Conservation (phyloP, 2,329 filamentous ascomycete species). For the Ceratocystis variospora region DNA sequence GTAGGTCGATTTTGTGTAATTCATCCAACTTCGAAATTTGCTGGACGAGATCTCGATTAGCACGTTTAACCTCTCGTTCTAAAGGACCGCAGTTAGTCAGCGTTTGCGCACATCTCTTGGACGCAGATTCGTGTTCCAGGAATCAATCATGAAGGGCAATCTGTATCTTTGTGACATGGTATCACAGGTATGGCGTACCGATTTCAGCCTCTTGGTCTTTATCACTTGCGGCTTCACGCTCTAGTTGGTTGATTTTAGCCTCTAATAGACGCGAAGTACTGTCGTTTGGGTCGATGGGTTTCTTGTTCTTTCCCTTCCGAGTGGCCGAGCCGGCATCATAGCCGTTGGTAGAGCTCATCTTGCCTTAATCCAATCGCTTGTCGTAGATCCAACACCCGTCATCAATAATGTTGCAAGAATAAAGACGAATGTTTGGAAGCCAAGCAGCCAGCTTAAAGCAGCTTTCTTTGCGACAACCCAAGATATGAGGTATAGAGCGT, state of each 20-base stretch:
- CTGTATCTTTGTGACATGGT: not conserved
- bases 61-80: slow-evolving; percentile 91
- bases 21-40: slow-evolving; percentile 86
- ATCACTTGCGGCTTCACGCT: slow-evolving; percentile 82
- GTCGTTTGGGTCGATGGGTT: slow-evolving; percentile 70
- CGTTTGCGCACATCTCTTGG: not conserved
- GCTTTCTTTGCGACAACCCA: not conserved
- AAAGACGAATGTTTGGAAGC: not conserved
- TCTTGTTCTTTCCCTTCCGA: slow-evolving; percentile 78
- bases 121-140: not conserved
- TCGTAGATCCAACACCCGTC: not conserved
- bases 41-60: slow-evolving; percentile 77
- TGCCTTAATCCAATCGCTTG: not conserved
- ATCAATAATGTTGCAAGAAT: not conserved
- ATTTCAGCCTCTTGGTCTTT: slow-evolving; percentile 95
- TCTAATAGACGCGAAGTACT: slow-evolving; percentile 76
- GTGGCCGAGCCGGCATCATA: slow-evolving; percentile 4
- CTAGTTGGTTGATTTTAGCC: slow-evolving; percentile 87
- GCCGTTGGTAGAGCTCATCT: slow-evolving; percentile 12
- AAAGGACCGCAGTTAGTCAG: slow-evolving; percentile 18
- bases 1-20: slow-evolving; percentile 76
- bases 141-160: not conserved
- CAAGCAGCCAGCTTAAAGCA: not conserved
- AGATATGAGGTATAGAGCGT: not conserved
- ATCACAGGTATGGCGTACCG: slow-evolving; percentile 40